Evolutionary conservation across 306 rosid genomes (phyloP).

Genomic region (Abrus pulchellus): DNA sequence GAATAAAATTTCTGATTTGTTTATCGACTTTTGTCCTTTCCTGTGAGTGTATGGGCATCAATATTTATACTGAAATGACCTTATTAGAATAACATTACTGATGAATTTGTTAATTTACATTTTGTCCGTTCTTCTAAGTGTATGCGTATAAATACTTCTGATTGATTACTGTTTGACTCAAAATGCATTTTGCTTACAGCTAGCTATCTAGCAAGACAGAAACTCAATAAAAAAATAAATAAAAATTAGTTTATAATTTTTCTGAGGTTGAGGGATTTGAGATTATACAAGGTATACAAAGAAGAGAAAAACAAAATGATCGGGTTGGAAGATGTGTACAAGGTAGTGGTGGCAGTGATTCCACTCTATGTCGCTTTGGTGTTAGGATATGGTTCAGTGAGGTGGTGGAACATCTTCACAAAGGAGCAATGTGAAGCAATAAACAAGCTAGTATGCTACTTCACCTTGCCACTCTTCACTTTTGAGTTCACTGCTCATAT

Average conservation of each 20-base stretch:
- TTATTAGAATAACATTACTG: not conserved
- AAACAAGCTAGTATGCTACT: slow-evolving; percentile 83
- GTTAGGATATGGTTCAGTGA: slow-evolving; percentile 86
- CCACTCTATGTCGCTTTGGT: slow-evolving; percentile 85
- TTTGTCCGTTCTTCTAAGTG: slow-evolving; percentile 31
- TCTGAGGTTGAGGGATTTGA: not conserved
- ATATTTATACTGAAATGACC: not conserved
- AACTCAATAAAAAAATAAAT: not conserved
- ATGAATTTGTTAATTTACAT: slow-evolving; percentile 15
- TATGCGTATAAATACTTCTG: slow-evolving; percentile 43
- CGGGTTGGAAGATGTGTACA: slow-evolving; percentile 85
- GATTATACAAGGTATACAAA: not conserved
- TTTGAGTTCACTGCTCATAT: slow-evolving; percentile 82
- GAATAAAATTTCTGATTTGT: slow-evolving; percentile 21
- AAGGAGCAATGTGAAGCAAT: slow-evolving; percentile 87
- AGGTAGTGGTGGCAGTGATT: slow-evolving; percentile 78
- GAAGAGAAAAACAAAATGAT: slow-evolving; percentile 57
- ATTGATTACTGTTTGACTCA: slow-evolving; percentile 16
- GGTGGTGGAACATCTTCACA: slow-evolving; percentile 88
- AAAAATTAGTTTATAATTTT: slow-evolving; percentile 1
- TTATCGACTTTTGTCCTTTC: slow-evolving; percentile 8
- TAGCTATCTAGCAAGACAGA: slow-evolving; percentile 5
- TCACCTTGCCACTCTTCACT: slow-evolving; percentile 89
- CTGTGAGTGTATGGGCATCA: not conserved
- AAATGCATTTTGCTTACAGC: slow-evolving; percentile 29